Evolutionary conservation across 2,329 filamentous ascomycete genomes (phyloP).

Genomic region (Ophiobolus disseminans): DNA sequence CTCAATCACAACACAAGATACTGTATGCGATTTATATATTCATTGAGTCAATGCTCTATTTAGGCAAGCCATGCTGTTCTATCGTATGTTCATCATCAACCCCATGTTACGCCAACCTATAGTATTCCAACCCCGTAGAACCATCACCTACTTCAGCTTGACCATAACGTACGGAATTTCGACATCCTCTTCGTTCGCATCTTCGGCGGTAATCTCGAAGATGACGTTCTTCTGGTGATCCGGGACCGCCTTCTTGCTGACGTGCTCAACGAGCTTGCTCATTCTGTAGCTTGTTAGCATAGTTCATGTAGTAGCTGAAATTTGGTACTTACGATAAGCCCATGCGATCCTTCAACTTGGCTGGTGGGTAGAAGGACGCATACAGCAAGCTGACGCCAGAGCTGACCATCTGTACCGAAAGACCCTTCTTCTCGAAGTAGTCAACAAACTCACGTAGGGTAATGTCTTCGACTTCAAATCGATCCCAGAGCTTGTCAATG

Average conservation of each 20-base stretch:
- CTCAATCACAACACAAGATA: no score
- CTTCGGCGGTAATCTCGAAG: constrained; percentile 91
- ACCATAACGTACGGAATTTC: constrained; percentile 97
- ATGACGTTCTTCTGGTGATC: constrained; percentile 94
- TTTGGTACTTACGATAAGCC: constrained; percentile 66
- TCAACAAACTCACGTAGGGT: constrained; percentile 84
- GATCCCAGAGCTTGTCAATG: constrained; percentile 97
- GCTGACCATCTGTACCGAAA: constrained; percentile 90
- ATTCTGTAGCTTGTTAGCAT: constrained; percentile 64
- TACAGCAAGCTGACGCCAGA: constrained; percentile 96
- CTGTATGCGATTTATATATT: no score
- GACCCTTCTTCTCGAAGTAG: constrained; percentile 77
- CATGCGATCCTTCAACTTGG: constrained; percentile 82
- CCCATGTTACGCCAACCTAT: background rate
- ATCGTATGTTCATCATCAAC: constrained; percentile 9
- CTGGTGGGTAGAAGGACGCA: constrained; percentile 86
- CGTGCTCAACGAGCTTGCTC: constrained; percentile 83
- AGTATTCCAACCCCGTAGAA: background rate
- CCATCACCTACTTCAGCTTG: constrained; percentile 62
- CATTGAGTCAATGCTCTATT: constrained; percentile 14
- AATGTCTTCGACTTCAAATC: constrained; percentile 88
- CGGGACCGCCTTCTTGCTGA: constrained; percentile 92
- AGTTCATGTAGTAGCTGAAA: background rate
- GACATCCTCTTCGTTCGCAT: constrained; percentile 87
- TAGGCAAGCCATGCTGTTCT: constrained; percentile 29